Base-by-base conservation (phyloP, 768 basidiomycete genomes). In the Pisolithus albus region DNA sequence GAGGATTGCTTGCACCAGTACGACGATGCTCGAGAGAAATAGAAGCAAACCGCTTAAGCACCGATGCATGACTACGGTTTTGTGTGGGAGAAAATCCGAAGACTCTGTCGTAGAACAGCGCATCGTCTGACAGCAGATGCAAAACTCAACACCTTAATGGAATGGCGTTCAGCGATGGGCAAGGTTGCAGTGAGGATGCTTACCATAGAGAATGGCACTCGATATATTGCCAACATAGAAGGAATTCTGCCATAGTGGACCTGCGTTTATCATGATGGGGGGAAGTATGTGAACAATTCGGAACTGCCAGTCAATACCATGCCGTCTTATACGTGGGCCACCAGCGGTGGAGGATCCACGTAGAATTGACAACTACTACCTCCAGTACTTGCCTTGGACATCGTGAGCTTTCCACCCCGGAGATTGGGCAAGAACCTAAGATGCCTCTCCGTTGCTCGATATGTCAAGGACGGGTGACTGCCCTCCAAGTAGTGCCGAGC, bases 11-110 rank as follows among this genome's bases (percentile, higher is more conserved):
- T 52, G 44, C 6, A 46, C 47, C 28, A 58, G 51, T 23, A 63
- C 55, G 38, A 60, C 62, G 15, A 64, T 55, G 6, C 65, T 65
- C 58, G 58, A 60, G 2, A 68, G 56, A n/a, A 61, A 21, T 4
- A 68, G 55, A 37, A 61, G 16, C 5, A 46, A 23, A 28, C 49
- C 37, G 19, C 52, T 56, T 16, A 56, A 56, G 7, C 36, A 21
- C n/a, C 50, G 39, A 13, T 47, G 32, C 23, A 54, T 24, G 4
- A 39, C 26, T 24, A 47, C 38, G 3, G 38, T 26, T 13, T 47
- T 32, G 16, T 30, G 32, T 26, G 26, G 21, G 11, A 26, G 30
- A n/a, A 7, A 19, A 16, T 11, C 4, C 23, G 13, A 28, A 16
- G 32, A 34, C n/a, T 16, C n/a, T 15, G 15, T 44, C 19, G 37